Conservation (phyloP, 352 stramenopile species). For the Blastocystis sp. region DNA sequence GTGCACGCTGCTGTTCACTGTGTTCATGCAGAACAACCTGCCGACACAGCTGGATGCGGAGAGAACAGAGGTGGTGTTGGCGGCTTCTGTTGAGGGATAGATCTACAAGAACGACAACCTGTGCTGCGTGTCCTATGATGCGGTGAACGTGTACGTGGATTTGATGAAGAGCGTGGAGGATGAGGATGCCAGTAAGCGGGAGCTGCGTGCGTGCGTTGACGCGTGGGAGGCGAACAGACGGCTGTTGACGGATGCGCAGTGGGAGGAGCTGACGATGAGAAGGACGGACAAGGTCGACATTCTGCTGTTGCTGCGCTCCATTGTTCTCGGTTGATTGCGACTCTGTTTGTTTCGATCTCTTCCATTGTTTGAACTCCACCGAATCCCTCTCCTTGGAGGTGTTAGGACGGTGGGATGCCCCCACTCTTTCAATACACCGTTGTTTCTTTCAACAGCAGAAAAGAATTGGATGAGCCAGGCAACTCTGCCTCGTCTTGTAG, state of each 20-base stretch:
- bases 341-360: background rate
- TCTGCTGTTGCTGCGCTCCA: background rate
- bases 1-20: background rate
- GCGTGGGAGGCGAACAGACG: background rate
- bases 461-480: slow-evolving; percentile 13
- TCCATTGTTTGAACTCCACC: too few relatives aligned
- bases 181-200: background rate
- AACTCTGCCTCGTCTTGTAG: slow-evolving; percentile 45
- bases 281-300: slow-evolving; percentile 45
- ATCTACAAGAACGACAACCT: slow-evolving; percentile 67
- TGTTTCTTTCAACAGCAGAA: background rate
- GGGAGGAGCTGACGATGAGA: background rate
- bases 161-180: background rate
- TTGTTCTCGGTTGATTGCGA: background rate
- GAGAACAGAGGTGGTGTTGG: slow-evolving; percentile 17
- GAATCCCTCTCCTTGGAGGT: too few relatives aligned
- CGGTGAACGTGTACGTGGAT: slow-evolving; percentile 33
- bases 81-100: background rate
- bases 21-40: slow-evolving; percentile 6
- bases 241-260: background rate
- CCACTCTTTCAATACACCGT: background rate
- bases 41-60: background rate
- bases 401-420: background rate
- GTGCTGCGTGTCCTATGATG: slow-evolving; percentile 1
- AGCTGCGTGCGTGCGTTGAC: background rate